Evolutionary conservation across 192 early-diverging fungal genomes (phyloP).

Genomic region (Backusella tuberculispora): DNA sequence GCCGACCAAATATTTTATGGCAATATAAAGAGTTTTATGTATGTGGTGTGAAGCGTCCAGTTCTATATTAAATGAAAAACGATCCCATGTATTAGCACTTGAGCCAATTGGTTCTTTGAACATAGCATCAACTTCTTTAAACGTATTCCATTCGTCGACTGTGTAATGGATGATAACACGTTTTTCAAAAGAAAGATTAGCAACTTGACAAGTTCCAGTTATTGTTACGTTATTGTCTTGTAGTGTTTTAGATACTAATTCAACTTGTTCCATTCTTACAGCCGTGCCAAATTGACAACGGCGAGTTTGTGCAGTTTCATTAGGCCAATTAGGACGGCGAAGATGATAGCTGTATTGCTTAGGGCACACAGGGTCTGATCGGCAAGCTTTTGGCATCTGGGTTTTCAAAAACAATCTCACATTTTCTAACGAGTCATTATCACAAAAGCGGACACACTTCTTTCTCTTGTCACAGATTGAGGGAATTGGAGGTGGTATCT

Average conservation of each 20-base stretch:
- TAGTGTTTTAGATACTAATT: neutral
- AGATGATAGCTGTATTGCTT: conserved; percentile 3
- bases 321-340: conserved; percentile 7
- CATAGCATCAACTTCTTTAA: conserved; percentile 62
- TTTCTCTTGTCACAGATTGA: neutral
- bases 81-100: conserved; percentile 28
- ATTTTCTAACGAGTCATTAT: conserved; percentile 19
- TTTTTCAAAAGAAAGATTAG: conserved; percentile 91
- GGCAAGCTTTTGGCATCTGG: conserved; percentile 24
- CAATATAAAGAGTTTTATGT: conserved; percentile 56
- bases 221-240: neutral
- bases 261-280: conserved; percentile 15
- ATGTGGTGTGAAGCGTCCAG: neutral
- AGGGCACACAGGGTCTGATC: neutral
- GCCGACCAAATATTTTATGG: conserved; percentile 68
- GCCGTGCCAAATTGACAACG: neutral
- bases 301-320: neutral
- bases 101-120: conserved; percentile 59
- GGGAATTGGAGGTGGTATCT: neutral
- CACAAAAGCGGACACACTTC: conserved; percentile 27
- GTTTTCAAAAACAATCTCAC: conserved; percentile 25
- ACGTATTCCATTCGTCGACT: conserved; percentile 76
- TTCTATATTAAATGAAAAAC: conserved; percentile 16
- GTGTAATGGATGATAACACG: conserved; percentile 77
- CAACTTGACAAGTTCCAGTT: conserved; percentile 70